Conservation (phyloP, 768 basidiomycete genomes). For the Mycena rosella region DNA sequence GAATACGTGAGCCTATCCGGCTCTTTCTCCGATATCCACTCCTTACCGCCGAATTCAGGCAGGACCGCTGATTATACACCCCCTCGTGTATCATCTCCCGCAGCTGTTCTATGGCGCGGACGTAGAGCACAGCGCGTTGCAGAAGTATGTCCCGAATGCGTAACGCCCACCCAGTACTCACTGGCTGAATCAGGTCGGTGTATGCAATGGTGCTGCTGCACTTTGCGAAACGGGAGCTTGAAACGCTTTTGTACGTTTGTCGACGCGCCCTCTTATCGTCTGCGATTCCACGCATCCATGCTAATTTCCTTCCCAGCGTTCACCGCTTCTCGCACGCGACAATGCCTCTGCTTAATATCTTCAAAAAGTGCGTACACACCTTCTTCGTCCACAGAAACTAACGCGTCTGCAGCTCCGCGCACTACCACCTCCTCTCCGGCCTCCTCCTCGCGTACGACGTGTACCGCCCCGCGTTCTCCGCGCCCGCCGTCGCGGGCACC, state of each 20-base stretch:
- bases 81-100: constrained; percentile 82
- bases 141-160: constrained; percentile 62
- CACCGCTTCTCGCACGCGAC: constrained; percentile 97
- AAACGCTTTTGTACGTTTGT: constrained; percentile 82
- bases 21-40: neutral
- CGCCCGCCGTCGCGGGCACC: constrained; percentile 72
- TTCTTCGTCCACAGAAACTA: neutral
- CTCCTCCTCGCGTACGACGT: constrained; percentile 82
- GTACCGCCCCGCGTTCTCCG: constrained; percentile 85
- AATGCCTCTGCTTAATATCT: constrained; percentile 88
- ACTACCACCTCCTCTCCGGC: constrained; percentile 90
- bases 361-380: constrained; percentile 78
- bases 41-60: constrained; percentile 59
- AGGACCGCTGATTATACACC: constrained; percentile 92
- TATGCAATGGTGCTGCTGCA: constrained; percentile 86
- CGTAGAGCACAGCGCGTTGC: constrained; percentile 81
- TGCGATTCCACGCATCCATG: constrained; percentile 21
- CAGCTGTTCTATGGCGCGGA: constrained; percentile 75
- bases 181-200: constrained; percentile 61
- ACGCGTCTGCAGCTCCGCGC: constrained; percentile 71
- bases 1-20: constrained; percentile 85
- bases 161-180: neutral
- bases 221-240: constrained; percentile 92
- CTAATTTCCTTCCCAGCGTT: constrained; percentile 65
- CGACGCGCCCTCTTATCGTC: neutral